These are phyloP conservation scores for Sporisorium iseilematis-ciliati DNA, from an alignment of 1,284 basidiomycete species.

Conservation along the genomic window DNA sequence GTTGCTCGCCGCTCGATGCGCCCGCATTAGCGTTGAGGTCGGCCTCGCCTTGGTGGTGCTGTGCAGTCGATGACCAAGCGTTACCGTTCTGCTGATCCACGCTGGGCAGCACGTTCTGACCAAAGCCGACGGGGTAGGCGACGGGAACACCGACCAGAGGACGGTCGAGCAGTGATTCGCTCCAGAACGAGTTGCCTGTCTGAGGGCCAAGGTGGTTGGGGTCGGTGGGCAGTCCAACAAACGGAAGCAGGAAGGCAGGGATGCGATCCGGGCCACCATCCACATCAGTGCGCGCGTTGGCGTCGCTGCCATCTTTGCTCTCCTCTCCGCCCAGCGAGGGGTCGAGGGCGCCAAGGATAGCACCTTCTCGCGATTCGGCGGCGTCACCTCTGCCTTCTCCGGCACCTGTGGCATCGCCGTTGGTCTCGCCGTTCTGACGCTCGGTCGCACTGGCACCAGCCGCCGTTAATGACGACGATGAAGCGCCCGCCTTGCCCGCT, in stretches of 20 bases:
- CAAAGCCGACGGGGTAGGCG: constrained; percentile 46
- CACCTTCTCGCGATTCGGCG: constrained; percentile 15
- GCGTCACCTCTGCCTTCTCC: constrained; percentile 11
- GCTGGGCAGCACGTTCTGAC: constrained; percentile 19
- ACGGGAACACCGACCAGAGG: constrained; percentile 49
- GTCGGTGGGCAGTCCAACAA: constrained; percentile 51
- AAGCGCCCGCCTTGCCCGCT: constrained; percentile 14
- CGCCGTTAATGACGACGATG: constrained; percentile 17
- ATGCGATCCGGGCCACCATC: constrained; percentile 41
- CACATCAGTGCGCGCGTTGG: constrained; percentile 23
- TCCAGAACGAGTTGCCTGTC: constrained; percentile 43
- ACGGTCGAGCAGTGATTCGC: constrained; percentile 48
- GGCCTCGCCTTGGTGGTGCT: constrained; percentile 19
- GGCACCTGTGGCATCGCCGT: constrained; percentile 1
- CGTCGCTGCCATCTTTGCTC: constrained; percentile 11
- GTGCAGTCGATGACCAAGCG: constrained; percentile 18
- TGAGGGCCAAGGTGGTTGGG: constrained; percentile 43
- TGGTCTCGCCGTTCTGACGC: constrained; percentile 18
- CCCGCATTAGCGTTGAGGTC: constrained; percentile 4
- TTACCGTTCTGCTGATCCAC: constrained; percentile 36
- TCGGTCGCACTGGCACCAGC: constrained; percentile 5
- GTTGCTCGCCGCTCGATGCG: constrained; percentile 1
- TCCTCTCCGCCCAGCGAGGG: constrained; percentile 30
- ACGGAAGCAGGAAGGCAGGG: constrained; percentile 46
- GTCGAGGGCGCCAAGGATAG: constrained; percentile 30